phyloP scores from a whole-genome alignment of 2,329 filamentous ascomycete species.

The Cadophora sp. region DNA sequence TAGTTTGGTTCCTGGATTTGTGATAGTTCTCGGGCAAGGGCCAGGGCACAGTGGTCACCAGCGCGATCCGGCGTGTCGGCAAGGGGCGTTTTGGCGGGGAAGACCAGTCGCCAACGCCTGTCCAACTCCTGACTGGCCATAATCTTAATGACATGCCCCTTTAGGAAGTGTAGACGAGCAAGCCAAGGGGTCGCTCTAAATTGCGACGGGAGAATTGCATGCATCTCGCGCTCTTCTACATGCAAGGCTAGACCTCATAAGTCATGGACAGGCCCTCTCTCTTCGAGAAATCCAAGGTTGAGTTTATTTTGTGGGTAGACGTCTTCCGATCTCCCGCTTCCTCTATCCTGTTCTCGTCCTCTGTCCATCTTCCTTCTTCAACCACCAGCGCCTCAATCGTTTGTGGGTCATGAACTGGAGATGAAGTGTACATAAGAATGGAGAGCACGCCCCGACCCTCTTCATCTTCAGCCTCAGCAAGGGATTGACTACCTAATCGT shows the following conservation, averaged over 20 bases:
- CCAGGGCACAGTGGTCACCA: neutral
- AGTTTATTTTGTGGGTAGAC: constrained; percentile 10
- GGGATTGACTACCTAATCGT: constrained; percentile 15
- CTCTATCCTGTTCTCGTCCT: neutral
- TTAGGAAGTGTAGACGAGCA: neutral
- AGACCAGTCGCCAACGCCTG: neutral
- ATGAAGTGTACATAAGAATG: constrained; percentile 20
- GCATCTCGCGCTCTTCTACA: neutral
- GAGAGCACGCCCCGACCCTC: neutral
- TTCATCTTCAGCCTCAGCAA: neutral
- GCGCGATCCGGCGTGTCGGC: no score
- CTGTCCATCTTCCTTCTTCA: neutral
- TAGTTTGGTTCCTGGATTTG: constrained; percentile 19
- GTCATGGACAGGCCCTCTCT: constrained; percentile 5
- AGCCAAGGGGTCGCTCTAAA: constrained; percentile 11
- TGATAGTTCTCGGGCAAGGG: neutral
- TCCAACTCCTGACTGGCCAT: constrained; percentile 3
- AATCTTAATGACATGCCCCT: neutral
- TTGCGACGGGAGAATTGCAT: constrained; percentile 15
- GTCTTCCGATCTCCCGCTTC: neutral
- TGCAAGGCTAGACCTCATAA: constrained; percentile 8
- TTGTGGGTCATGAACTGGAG: neutral
- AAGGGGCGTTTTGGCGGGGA: constrained; percentile 5
- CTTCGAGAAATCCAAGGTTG: constrained; percentile 5
- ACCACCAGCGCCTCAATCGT: neutral